Evolutionary conservation across 1,284 basidiomycete genomes (phyloP).

Genomic region (Papiliotrema fonsecae): DNA sequence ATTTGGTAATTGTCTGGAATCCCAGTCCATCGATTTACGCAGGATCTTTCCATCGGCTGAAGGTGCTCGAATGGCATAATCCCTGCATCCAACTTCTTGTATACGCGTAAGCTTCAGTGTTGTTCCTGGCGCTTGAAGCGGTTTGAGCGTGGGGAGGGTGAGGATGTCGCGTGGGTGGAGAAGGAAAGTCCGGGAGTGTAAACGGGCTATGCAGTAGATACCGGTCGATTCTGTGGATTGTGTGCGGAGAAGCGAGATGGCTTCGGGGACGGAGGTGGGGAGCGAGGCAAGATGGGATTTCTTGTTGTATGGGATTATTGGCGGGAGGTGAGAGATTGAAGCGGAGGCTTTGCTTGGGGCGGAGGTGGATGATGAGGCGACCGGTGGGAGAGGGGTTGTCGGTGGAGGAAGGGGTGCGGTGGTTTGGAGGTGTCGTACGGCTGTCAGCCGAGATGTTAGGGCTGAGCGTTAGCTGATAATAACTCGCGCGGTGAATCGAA

Average conservation of each 20-base stretch:
- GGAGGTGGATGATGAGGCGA: slow-evolving; percentile 47
- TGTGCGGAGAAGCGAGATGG: slow-evolving; percentile 48
- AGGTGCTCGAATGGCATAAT: slow-evolving; percentile 69
- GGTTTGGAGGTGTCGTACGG: slow-evolving; percentile 24
- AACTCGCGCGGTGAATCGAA: background rate
- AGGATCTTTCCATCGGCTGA: slow-evolving; percentile 53
- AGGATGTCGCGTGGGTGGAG: slow-evolving; percentile 83
- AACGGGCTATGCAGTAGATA: slow-evolving; percentile 83
- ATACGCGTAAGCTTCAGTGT: slow-evolving; percentile 77
- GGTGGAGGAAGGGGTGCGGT: slow-evolving; percentile 28
- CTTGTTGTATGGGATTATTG: slow-evolving; percentile 23
- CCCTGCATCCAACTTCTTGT: slow-evolving; percentile 89
- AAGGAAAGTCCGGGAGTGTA: slow-evolving; percentile 82
- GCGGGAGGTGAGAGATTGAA: slow-evolving; percentile 23
- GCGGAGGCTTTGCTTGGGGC: slow-evolving; percentile 20
- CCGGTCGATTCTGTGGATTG: slow-evolving; percentile 57
- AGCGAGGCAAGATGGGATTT: slow-evolving; percentile 16
- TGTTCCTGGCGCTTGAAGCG: slow-evolving; percentile 62
- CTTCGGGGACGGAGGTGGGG: slow-evolving; percentile 28
- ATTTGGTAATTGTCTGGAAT: slow-evolving; percentile 17
- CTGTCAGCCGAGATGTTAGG: slow-evolving; percentile 9
- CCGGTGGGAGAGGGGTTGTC: slow-evolving; percentile 16
- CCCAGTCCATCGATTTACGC: slow-evolving; percentile 29
- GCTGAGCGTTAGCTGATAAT: slow-evolving; percentile 4
- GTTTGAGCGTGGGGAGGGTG: slow-evolving; percentile 79